Evolutionary conservation across 306 rosid species (phyloP).

Genomic region (Carpinus fangiana): DNA sequence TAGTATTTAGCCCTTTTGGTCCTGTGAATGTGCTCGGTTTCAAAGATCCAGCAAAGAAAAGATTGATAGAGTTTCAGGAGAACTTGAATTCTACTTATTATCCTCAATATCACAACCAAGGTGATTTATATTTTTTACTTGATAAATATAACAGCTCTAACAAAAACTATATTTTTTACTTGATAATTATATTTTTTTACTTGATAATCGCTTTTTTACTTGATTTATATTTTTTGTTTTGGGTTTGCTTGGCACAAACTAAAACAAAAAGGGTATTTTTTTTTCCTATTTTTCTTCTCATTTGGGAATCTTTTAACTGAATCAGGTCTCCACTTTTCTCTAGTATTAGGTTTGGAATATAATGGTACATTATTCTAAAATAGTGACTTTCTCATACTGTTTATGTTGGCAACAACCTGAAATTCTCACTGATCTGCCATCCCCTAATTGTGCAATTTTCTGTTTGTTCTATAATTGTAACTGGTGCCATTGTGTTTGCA

Average conservation of each 20-base stretch:
- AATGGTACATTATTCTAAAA: not conserved
- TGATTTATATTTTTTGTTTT: not conserved
- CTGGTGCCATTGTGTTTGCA: not conserved
- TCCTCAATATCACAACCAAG: constrained; percentile 50
- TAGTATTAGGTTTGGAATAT: not conserved
- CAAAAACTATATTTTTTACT: too few relatives aligned
- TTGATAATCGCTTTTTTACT: too few relatives aligned
- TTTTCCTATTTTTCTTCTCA: not conserved
- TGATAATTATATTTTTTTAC: too few relatives aligned
- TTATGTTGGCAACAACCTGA: not conserved
- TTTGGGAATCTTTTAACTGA: not conserved
- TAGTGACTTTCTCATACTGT: not conserved
- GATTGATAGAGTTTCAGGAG: constrained; percentile 31
- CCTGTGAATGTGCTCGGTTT: constrained; percentile 27
- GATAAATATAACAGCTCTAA: not conserved
- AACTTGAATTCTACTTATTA: constrained; percentile 36
- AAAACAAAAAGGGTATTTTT: not conserved
- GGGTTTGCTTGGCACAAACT: too few relatives aligned
- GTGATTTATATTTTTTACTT: constrained; percentile 30
- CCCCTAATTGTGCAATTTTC: not conserved
- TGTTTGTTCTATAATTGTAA: not conserved
- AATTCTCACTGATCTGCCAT: not conserved
- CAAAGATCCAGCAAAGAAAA: constrained; percentile 29
- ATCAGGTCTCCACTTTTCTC: not conserved
- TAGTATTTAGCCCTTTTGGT: constrained; percentile 65